Percentiles rank a stretch among this genome's conserved stretches.
These are phyloP conservation scores for Cercophora sp. DNA, from an alignment of 495 filamentous ascomycete species.

Conservation along the genomic window DNA sequence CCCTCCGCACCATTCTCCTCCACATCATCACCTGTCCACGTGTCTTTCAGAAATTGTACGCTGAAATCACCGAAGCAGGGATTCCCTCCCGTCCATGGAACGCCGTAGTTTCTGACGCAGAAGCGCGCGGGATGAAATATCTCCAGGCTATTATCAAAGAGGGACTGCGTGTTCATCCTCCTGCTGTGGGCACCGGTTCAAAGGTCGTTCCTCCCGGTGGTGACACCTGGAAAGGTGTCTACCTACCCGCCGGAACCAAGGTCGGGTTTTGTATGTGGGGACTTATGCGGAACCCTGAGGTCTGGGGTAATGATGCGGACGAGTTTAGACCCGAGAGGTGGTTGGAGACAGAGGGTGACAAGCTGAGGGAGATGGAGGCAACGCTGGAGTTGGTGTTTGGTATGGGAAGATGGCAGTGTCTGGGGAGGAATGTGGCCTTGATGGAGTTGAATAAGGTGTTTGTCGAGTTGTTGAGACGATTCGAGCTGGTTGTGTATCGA, in stretches of 20 bases:
- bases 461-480: too few relatives aligned
- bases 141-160: slow-evolving; percentile 40
- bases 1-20: slow-evolving; percentile 51
- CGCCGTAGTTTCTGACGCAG: slow-evolving; percentile 22
- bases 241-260: slow-evolving; percentile 44
- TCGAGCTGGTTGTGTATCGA: too few relatives aligned
- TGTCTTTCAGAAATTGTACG: slow-evolving; percentile 50
- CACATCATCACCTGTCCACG: slow-evolving; percentile 43
- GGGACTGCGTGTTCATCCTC: slow-evolving; percentile 35
- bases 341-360: slow-evolving; percentile 45
- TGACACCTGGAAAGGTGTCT: slow-evolving; percentile 18
- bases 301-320: slow-evolving; percentile 43
- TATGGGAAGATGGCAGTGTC: slow-evolving; percentile 30
- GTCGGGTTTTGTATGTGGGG: slow-evolving; percentile 36
- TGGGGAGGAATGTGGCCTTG: slow-evolving; percentile 30
- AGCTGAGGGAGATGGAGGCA: slow-evolving; percentile 30
- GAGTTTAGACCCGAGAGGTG: slow-evolving; percentile 50
- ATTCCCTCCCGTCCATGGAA: slow-evolving; percentile 14
- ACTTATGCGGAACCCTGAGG: slow-evolving; percentile 19
- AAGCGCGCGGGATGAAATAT: slow-evolving; percentile 34
- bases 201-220: not conserved
- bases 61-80: slow-evolving; percentile 56
- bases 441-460: slow-evolving; percentile 46
- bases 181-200: slow-evolving; percentile 37
- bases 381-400: slow-evolving; percentile 27